Base-by-base conservation (phyloP, 352 stramenopile species). In the Phytopythium oedochilum region DNA sequence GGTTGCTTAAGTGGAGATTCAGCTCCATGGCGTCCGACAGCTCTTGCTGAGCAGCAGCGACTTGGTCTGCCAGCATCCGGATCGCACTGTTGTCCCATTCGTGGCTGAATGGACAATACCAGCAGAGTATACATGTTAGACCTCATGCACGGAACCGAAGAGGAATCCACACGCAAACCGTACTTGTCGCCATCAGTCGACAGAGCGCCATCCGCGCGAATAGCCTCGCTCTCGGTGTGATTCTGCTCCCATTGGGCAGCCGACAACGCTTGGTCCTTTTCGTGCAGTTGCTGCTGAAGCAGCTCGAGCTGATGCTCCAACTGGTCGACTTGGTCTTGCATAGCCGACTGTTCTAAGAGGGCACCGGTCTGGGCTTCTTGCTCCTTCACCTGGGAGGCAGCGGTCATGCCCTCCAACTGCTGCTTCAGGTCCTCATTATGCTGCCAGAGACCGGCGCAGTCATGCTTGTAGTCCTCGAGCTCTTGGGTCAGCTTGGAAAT, bases 11-110 rank as follows among this genome's bases (percentile, higher is more conserved):
- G 28, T 90, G 75, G 26, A 92, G 59, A 38, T 92, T 92, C 50
- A 94, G 47, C 23, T 92, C 78, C 82, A 94, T 92, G 5, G 82
- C 78, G 20, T 91, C 78, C n/a, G 80, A 88, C 8, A 94, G 63
- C 56, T 92, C 82, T 31, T 70, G 73, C 57, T 94, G 84, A 23
- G 77, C 75, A 26, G 71, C 75, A 4, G 71, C 63, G 34, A 91
- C 80, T 50, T 94, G 84, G 14, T 90, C 76, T 0, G 84, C 88
- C 3, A 94, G 64, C 17, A 88, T 43, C 14, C 75, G 72, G 31
- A 94, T 83, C 26, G 76, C 55, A 3, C 44, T 52, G 44, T 59
- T 47, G 67, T 76, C 60, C 62, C 64, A 52, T 81, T 74, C 82
- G 51, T 86, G 25, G 43, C 53, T 55, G 63, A 40, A 35, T 50